Conservation (phyloP, 2,329 filamentous ascomycete genomes). For the Claviceps sp. region DNA sequence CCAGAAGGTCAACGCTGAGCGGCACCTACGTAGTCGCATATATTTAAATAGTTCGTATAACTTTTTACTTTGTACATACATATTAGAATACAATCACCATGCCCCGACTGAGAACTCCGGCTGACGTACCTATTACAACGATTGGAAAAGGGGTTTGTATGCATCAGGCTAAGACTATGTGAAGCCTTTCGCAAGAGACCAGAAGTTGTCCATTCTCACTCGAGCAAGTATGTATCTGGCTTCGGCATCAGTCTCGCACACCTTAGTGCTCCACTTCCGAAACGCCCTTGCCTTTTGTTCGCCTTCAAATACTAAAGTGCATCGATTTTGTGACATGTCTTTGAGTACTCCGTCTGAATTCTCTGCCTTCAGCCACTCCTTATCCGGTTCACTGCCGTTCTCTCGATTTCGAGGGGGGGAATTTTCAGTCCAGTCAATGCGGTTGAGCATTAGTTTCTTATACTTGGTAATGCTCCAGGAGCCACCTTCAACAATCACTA, state of each 20-base stretch:
- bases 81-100: no score
- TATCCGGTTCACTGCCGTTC: constrained; percentile 47
- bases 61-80: no score
- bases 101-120: no score
- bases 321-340: constrained; percentile 71
- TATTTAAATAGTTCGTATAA: no score
- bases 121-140: no score
- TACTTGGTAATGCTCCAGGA: constrained; percentile 70
- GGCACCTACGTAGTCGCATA: no score
- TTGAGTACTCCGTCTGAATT: constrained; percentile 67
- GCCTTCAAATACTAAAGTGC: constrained; percentile 79
- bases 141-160: no score
- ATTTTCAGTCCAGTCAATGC: constrained; percentile 92
- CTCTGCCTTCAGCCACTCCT: constrained; percentile 67
- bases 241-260: constrained; percentile 87
- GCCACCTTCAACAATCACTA: constrained; percentile 88
- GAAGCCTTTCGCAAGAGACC: constrained; percentile 61
- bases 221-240: constrained; percentile 68
- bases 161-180: not conserved
- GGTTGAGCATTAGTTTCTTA: constrained; percentile 85
- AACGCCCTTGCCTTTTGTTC: constrained; percentile 71
- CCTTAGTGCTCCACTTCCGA: constrained; percentile 74
- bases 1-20: no score
- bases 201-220: constrained; percentile 60
- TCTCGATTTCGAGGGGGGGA: constrained; percentile 50